These are phyloP conservation scores for Schoenoplectus triqueter DNA, from an alignment of 202 grass and related monocot genomes.

Conservation along the genomic window DNA sequence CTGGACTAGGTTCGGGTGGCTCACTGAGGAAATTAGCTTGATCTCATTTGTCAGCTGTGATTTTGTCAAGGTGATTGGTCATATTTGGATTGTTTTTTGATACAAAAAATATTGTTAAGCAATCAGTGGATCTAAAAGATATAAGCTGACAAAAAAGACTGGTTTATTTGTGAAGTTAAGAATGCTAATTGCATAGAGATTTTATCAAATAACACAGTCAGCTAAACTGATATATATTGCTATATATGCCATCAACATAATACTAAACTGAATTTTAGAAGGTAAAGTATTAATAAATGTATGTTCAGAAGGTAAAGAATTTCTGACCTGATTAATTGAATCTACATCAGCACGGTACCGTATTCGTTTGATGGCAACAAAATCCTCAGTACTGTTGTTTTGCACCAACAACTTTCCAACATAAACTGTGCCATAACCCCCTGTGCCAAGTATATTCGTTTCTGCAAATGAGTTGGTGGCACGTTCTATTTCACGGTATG, in stretches of 20 bases:
- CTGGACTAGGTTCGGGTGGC: conserved; percentile 80
- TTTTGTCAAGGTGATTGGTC: conserved; percentile 17
- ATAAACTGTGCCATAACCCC: conserved; percentile 91
- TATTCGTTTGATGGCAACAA: conserved; percentile 89
- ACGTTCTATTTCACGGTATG: conserved; percentile 64
- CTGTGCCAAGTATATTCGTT: conserved; percentile 70
- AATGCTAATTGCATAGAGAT: background rate
- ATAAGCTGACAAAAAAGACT: background rate
- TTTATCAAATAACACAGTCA: background rate
- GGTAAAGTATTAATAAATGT: background rate
- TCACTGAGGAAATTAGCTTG: conserved; percentile 79
- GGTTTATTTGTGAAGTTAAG: background rate
- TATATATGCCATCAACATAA: no score
- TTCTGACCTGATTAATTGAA: conserved; percentile 35
- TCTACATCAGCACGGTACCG: conserved; percentile 47
- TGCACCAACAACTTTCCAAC: conserved; percentile 58
- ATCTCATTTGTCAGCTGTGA: conserved; percentile 69
- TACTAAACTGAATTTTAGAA: background rate
- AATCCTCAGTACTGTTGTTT: conserved; percentile 34
- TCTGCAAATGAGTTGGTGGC: conserved; percentile 78
- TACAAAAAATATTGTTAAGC: background rate
- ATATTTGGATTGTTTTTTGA: background rate
- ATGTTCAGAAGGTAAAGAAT: background rate
- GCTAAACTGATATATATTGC: background rate
- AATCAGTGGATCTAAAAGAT: background rate